Base-by-base conservation (phyloP, 2,329 filamentous ascomycete species). In the Fusarium udum region DNA sequence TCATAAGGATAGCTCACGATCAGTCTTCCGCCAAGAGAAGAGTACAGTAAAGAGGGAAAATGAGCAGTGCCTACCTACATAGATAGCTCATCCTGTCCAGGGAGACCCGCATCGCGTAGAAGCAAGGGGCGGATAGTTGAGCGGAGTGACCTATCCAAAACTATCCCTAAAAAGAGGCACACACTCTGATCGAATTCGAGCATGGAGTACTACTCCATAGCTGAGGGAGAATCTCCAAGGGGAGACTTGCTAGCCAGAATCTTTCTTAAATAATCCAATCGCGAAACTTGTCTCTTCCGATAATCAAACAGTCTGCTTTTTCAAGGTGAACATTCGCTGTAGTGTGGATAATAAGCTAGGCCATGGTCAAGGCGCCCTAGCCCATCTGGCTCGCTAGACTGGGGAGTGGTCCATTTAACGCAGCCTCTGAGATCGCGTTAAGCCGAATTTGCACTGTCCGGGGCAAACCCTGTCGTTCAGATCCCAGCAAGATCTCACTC, bases 121-220 rank as follows among this genome's bases (percentile, higher is more conserved):
- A 72, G 76, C 75, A 77, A 77, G 76, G 76, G 75, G 57, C 61
- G 43, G 37, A 60, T 62, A 67, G 63, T 55, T 58, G 42, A 67
- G 74, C 70, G 74, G 72, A 77, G 59, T 42, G 49, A 49, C 59
- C 73, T 68, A 77, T 76, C 57, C 67, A 63, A 61, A 49, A 57
- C 73, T 68, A 77, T 76, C 57, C 67, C 67, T 64, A 49, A 57
- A 55, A 53, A 60, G 64, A 71, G 58, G 71, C 49, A 66, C 58
- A 72, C 39, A 66, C 32, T 59, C 46, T 52, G 42, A 53, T 34
- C 42, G 52, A 48, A 40, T 36, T 39, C 56, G 52, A 56, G 52
- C 51, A 57, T 55, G 57, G 43, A 55, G 53, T 49, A 62, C 26
- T 26, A 43, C 58, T 60, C 51, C 43, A 57, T 53, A 65, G 43